phyloP scores from a whole-genome alignment of 805 yeast species.

The Suhomyces sp. region DNA sequence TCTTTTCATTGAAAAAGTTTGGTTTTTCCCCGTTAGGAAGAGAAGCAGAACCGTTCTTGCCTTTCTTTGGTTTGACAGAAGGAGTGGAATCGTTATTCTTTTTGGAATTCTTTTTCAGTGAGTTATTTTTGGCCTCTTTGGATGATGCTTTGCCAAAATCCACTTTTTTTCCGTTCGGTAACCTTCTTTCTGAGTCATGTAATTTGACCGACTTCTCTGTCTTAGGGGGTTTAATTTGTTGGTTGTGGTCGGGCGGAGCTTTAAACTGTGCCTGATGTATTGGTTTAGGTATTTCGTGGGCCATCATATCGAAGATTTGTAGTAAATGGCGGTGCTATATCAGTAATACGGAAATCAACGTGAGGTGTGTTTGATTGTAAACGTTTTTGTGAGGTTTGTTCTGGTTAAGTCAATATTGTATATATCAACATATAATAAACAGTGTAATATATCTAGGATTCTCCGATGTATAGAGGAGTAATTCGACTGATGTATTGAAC shows the following conservation, averaged over 20 bases:
- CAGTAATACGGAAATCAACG: neutral
- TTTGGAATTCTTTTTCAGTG: constrained; percentile 1
- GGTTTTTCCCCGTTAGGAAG: constrained; percentile 33
- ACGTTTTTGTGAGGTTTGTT: neutral
- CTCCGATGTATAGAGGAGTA: neutral
- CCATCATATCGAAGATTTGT: constrained; percentile 21
- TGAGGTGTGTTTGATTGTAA: neutral
- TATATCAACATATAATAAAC: neutral
- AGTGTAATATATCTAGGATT: neutral
- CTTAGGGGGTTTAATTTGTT: neutral
- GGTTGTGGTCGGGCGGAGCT: neutral
- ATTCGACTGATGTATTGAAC: neutral
- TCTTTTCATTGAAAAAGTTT: constrained; percentile 17
- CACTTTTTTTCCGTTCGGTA: constrained; percentile 30
- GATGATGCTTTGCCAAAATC: constrained; percentile 24
- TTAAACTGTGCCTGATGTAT: constrained; percentile 14
- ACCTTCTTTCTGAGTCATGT: constrained; percentile 16
- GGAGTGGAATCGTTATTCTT: constrained; percentile 5
- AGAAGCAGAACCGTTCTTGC: constrained; percentile 9
- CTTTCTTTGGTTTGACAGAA: neutral
- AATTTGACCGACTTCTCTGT: neutral
- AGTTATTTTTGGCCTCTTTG: constrained; percentile 5
- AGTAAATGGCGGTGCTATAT: neutral
- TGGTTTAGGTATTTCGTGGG: constrained; percentile 32
- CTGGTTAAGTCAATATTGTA: neutral